Evolutionary conservation across 306 rosid species (phyloP).

Genomic region (Canavalia ensiformis): DNA sequence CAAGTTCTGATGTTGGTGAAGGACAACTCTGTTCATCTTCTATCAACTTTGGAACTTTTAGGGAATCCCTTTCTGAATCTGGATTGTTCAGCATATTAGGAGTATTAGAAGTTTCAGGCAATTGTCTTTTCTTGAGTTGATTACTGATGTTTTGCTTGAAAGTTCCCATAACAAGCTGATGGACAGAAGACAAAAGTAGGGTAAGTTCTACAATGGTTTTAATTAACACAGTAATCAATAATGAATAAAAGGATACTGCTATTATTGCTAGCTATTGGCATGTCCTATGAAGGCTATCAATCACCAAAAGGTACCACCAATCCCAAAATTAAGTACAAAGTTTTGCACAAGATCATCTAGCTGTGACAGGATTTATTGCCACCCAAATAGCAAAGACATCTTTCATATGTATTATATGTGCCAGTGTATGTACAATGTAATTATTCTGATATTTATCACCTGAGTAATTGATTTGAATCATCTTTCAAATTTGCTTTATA

Average conservation of each 20-base stretch:
- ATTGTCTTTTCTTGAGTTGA: conserved; percentile 38
- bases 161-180: conserved; percentile 57
- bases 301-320: not conserved
- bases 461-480: conserved; percentile 17
- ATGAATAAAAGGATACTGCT: no score
- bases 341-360: not conserved
- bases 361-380: conserved; percentile 12
- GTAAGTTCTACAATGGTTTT: conserved; percentile 7
- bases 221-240: not conserved
- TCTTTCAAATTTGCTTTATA: not conserved
- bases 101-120: not conserved
- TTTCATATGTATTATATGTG: not conserved
- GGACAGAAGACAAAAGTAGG: not conserved
- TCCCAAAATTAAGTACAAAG: not conserved
- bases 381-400: conserved; percentile 6
- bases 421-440: not conserved
- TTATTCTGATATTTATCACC: not conserved
- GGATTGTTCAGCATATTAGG: not conserved
- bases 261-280: not conserved
- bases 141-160: conserved; percentile 55
- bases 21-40: conserved; percentile 36
- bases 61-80: conserved; percentile 23
- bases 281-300: no score
- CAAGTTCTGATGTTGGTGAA: conserved; percentile 46
- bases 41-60: conserved; percentile 29